phyloP scores from a whole-genome alignment of 176 grass and related monocot species.

The Hyparrhenia diplandra region DNA sequence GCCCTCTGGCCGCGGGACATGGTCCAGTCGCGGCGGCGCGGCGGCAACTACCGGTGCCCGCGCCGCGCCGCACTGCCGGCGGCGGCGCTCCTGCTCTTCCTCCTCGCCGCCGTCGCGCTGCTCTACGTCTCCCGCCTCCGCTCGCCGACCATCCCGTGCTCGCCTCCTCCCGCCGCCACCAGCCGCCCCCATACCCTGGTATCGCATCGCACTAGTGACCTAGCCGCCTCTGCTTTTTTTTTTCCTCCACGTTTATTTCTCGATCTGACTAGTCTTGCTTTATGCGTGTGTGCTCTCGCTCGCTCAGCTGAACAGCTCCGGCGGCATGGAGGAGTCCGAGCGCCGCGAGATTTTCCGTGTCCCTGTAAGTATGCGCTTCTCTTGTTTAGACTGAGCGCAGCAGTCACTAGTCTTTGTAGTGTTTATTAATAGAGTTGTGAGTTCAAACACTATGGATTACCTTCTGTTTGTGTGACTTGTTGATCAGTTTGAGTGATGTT shows the following conservation, averaged over 20 bases:
- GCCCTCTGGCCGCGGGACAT: conserved; percentile 30
- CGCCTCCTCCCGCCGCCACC: conserved; percentile 19
- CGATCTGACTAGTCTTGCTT: conserved; percentile 6
- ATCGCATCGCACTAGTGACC: conserved; percentile 15
- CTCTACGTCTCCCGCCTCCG: conserved; percentile 66
- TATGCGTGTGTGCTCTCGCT: neutral
- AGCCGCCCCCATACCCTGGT: conserved; percentile 32
- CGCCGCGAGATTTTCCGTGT: conserved; percentile 31
- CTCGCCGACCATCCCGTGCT: conserved; percentile 57
- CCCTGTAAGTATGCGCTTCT: conserved; percentile 39
- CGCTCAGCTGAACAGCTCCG: conserved; percentile 41
- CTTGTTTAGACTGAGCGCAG: neutral
- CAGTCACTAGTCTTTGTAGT: neutral
- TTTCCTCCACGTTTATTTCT: neutral
- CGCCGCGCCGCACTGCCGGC: conserved; percentile 34
- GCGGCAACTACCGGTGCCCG: conserved; percentile 30
- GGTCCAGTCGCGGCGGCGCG: conserved; percentile 59
- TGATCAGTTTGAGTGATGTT: neutral
- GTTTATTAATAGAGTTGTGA: neutral
- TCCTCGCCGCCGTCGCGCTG: conserved; percentile 49
- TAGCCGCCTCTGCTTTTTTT: neutral
- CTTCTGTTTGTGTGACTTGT: neutral
- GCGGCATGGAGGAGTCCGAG: neutral
- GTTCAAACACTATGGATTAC: neutral
- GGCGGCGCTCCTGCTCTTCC: conserved; percentile 53